A percentile compares a stretch with the other conserved stretches of the same genome.
Evolutionary conservation across 495 filamentous ascomycete genomes (phyloP).

Genomic region (Annulohypoxylon bovei): DNA sequence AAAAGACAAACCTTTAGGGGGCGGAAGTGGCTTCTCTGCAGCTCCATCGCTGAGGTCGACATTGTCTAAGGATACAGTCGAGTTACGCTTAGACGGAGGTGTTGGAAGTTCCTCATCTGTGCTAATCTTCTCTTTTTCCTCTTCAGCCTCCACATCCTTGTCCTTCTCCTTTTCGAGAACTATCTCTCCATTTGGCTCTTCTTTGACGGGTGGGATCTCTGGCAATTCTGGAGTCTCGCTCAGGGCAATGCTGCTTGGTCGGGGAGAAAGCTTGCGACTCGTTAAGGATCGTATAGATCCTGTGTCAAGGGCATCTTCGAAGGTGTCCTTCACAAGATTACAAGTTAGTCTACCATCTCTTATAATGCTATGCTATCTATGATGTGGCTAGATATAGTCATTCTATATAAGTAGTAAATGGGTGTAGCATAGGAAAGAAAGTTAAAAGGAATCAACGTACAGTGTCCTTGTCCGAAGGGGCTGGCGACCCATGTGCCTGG

Average conservation of each 20-base stretch:
- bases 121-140: conserved; percentile 36
- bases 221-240: conserved; percentile 25
- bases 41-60: conserved; percentile 70
- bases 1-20: conserved; percentile 39
- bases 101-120: conserved; percentile 60
- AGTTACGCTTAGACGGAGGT: conserved; percentile 70
- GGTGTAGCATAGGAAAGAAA: conserved; percentile 21
- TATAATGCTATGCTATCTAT: neutral
- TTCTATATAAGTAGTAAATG: conserved; percentile 4
- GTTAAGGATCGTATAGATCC: conserved; percentile 59
- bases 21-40: conserved; percentile 20
- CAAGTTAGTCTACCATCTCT: conserved; percentile 23
- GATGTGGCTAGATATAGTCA: neutral
- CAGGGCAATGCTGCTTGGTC: conserved; percentile 33
- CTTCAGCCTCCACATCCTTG: conserved; percentile 32
- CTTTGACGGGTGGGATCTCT: conserved; percentile 38
- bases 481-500: conserved; percentile 40
- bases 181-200: conserved; percentile 44
- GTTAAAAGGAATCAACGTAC: conserved; percentile 41
- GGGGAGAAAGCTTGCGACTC: conserved; percentile 59
- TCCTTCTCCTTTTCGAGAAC: conserved; percentile 48
- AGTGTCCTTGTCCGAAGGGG: conserved; percentile 52
- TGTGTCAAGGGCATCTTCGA: conserved; percentile 78
- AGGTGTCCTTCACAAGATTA: conserved; percentile 68
- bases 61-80: conserved; percentile 73